A percentile compares a stretch with the other conserved stretches of the same genome.
phyloP scores from a whole-genome alignment of 1,284 basidiomycete genomes.

The Blastosporella zonata region DNA sequence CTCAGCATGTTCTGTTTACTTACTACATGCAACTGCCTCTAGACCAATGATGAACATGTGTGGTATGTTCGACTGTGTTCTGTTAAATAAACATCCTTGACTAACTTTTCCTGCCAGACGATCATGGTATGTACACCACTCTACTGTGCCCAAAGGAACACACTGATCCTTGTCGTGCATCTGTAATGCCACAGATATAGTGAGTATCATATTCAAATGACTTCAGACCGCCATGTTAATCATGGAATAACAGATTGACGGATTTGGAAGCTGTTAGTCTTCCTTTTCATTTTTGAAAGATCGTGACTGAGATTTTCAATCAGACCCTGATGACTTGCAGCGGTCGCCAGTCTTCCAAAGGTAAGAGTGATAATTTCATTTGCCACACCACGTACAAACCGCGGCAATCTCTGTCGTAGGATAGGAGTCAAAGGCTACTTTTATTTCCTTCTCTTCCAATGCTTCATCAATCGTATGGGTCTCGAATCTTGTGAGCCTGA shows the following conservation, averaged over 20 bases:
- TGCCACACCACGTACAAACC: background rate
- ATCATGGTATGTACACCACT: constrained; percentile 55
- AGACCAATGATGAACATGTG: constrained; percentile 67
- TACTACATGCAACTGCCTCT: background rate
- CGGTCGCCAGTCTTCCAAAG: constrained; percentile 71
- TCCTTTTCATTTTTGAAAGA: background rate
- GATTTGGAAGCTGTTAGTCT: constrained; percentile 82
- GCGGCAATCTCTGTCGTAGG: constrained; percentile 32
- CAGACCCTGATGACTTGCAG: constrained; percentile 84
- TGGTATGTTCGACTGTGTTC: constrained; percentile 35
- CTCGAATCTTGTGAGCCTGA: background rate
- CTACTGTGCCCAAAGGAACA: background rate
- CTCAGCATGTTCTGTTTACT: background rate
- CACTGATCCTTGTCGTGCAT: constrained; percentile 4
- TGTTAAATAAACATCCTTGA: background rate
- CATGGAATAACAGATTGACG: constrained; percentile 66
- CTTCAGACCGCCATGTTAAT: background rate
- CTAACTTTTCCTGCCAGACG: constrained; percentile 44
- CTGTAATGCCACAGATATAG: constrained; percentile 27
- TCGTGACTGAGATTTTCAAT: constrained; percentile 8
- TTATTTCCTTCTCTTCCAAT: constrained; percentile 90
- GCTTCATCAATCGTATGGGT: constrained; percentile 74
- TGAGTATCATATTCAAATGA: constrained; percentile 17
- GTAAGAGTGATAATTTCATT: constrained; percentile 38
- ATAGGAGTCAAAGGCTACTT: constrained; percentile 85